phyloP scores from a whole-genome alignment of 306 rosid species.

The Quercus suber region DNA sequence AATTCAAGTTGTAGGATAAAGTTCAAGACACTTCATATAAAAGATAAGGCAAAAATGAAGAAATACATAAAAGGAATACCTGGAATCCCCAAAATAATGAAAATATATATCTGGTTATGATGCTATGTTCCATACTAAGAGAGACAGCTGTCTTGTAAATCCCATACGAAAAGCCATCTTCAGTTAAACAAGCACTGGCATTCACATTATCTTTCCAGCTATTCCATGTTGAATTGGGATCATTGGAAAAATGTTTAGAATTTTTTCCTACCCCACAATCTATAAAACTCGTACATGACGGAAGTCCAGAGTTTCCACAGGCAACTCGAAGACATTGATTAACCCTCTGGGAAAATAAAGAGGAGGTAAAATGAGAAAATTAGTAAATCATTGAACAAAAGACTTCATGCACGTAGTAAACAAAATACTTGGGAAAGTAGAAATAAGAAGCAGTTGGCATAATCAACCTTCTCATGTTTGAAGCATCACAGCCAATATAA shows the following conservation, averaged over 20 bases:
- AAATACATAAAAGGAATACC: constrained; percentile 37
- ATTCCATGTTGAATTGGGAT: neutral
- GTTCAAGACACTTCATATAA: neutral
- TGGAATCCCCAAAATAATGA: constrained; percentile 91
- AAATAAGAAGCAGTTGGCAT: neutral
- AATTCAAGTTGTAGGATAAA: neutral
- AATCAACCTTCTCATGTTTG: neutral
- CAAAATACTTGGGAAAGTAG: neutral
- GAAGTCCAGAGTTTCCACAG: constrained; percentile 18
- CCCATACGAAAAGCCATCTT: constrained; percentile 42
- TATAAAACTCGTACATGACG: constrained; percentile 31
- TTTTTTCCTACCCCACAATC: constrained; percentile 62
- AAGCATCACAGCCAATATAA: constrained; percentile 1
- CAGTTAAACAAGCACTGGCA: constrained; percentile 40
- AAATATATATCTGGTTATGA: constrained; percentile 58
- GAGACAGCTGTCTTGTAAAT: constrained; percentile 53
- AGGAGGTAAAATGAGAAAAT: constrained; percentile 3
- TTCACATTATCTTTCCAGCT: constrained; percentile 9
- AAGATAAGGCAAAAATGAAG: constrained; percentile 4
- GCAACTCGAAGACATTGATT: constrained; percentile 71
- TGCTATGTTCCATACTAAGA: constrained; percentile 39
- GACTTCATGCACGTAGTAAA: neutral
- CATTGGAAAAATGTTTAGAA: neutral
- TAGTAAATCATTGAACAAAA: constrained; percentile 9
- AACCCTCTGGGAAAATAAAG: constrained; percentile 56